Percentiles rank a stretch among this genome's conserved stretches.
Conservation (phyloP, 1,284 basidiomycete species). For the Ceratobasidium sp. region DNA sequence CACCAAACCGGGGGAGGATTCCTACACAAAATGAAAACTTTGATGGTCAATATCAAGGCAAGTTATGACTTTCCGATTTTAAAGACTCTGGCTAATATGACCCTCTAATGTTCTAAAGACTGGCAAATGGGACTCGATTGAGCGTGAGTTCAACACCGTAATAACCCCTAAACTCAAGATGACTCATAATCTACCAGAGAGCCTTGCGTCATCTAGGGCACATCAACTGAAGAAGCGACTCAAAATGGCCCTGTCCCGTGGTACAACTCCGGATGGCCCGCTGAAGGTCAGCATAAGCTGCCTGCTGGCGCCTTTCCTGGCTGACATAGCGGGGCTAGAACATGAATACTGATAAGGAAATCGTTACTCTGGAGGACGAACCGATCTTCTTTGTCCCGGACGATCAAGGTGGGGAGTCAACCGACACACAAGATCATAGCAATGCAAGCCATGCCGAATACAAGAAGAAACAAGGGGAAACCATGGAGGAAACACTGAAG, state of each 20-base stretch:
- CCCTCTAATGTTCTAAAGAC: neutral
- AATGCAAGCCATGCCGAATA: no score
- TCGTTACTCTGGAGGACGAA: neutral
- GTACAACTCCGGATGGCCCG: neutral
- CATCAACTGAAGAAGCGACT: no score
- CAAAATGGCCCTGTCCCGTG: no score
- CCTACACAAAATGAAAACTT: slow-evolving; percentile 62
- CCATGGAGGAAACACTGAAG: no score
- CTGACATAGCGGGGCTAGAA: slow-evolving; percentile 14
- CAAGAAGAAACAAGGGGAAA: slow-evolving; percentile 53
- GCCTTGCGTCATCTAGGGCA: no score
- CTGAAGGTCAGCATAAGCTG: slow-evolving; percentile 35
- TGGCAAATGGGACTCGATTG: slow-evolving; percentile 39
- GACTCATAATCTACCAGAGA: no score
- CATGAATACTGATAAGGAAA: slow-evolving; percentile 31
- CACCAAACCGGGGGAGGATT: slow-evolving; percentile 62
- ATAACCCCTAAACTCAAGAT: no score
- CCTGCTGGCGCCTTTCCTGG: neutral
- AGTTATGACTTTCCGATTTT: neutral
- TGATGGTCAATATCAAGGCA: slow-evolving; percentile 72
- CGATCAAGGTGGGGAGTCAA: slow-evolving; percentile 54
- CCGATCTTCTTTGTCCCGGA: slow-evolving; percentile 43
- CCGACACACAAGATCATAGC: no score
- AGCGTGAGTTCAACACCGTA: no score
- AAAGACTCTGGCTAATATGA: neutral